Conservation (phyloP, 495 filamentous ascomycete genomes). For the Ramalina intermedia region DNA sequence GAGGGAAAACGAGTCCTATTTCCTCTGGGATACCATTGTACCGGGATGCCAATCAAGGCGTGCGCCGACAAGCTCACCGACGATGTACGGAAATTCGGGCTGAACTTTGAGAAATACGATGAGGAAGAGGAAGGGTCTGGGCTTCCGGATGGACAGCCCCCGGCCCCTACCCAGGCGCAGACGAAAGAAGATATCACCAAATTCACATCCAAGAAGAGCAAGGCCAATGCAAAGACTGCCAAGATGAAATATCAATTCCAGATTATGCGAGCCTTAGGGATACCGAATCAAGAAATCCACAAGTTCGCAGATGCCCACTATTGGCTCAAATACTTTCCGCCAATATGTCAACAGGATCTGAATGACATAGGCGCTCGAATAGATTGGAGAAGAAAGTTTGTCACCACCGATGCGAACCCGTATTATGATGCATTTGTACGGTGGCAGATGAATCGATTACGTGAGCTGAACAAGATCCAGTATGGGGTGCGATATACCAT, state of each 20-base stretch:
- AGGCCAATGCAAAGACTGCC: conserved; percentile 78
- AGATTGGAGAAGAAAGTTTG: conserved; percentile 83
- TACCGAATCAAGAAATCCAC: conserved; percentile 77
- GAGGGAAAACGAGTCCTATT: conserved; percentile 76
- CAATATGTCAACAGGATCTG: conserved; percentile 64
- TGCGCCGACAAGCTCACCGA: conserved; percentile 87
- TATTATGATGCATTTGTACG: conserved; percentile 93
- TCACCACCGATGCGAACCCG: conserved; percentile 93
- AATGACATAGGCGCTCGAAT: conserved; percentile 73
- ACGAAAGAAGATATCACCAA: conserved; percentile 71
- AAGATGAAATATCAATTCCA: conserved; percentile 86
- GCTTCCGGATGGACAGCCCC: conserved; percentile 16
- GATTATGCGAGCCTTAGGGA: conserved; percentile 74
- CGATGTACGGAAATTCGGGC: conserved; percentile 79
- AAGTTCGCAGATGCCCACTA: conserved; percentile 75
- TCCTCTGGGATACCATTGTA: conserved; percentile 89
- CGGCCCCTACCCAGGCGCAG: conserved; percentile 41
- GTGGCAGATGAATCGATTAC: conserved; percentile 94
- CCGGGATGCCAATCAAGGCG: conserved; percentile 95
- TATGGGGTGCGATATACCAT: conserved; percentile 92
- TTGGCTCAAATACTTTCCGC: conserved; percentile 83
- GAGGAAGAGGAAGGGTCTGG: conserved; percentile 38
- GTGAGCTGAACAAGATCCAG: conserved; percentile 81
- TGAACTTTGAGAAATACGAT: conserved; percentile 65
- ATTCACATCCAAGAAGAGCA: conserved; percentile 87